Percentiles rank a stretch among this genome's conserved stretches.
These are phyloP conservation scores for Paramyrothecium roridum DNA, from an alignment of 2,329 filamentous ascomycete genomes.

Conservation along the genomic window DNA sequence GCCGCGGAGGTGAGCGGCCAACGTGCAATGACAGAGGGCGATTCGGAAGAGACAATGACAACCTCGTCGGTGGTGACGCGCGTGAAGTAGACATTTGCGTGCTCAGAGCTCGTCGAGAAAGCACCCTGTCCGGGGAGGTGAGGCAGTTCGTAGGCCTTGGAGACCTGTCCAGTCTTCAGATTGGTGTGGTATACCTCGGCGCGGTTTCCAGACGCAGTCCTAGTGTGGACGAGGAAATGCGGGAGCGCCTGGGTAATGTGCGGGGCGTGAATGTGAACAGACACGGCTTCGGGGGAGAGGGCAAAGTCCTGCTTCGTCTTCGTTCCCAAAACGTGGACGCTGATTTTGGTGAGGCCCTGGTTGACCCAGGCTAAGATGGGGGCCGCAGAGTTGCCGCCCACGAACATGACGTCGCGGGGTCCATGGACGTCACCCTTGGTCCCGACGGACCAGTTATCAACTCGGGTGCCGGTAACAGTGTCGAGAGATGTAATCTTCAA, in stretches of 20 bases:
- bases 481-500: constrained; percentile 75
- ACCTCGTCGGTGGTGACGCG: constrained; percentile 74
- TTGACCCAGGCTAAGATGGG: constrained; percentile 77
- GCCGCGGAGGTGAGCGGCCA: constrained; percentile 59
- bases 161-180: constrained; percentile 62
- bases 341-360: constrained; percentile 56
- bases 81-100: constrained; percentile 85
- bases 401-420: constrained; percentile 65
- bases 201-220: constrained; percentile 68
- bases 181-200: constrained; percentile 86
- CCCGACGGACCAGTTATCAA: constrained; percentile 68
- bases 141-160: constrained; percentile 79
- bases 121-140: constrained; percentile 66
- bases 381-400: constrained; percentile 71
- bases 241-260: constrained; percentile 67
- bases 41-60: constrained; percentile 70
- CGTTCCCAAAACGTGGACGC: constrained; percentile 67
- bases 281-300: constrained; percentile 42
- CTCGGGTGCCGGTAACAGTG: constrained; percentile 66
- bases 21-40: constrained; percentile 70
- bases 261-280: constrained; percentile 70
- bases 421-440: constrained; percentile 71
- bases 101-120: constrained; percentile 74
- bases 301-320: constrained; percentile 54
- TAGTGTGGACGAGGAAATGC: constrained; percentile 83